Conservation (phyloP, 2,329 filamentous ascomycete genomes). For the Ophiostoma piceae region DNA sequence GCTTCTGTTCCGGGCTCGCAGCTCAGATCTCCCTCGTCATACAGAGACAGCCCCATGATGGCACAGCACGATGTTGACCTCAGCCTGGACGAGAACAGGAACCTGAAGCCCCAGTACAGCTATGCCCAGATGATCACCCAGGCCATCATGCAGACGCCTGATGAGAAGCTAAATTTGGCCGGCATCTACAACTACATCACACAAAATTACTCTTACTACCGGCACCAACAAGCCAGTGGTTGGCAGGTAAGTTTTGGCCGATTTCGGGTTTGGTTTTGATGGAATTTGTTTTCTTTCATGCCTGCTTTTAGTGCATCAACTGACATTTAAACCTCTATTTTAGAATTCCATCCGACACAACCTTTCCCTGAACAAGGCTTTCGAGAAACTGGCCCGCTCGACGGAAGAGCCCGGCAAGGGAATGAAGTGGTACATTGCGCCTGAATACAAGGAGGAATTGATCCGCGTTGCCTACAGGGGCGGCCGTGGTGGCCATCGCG, state of each 20-base stretch:
- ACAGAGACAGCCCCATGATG: conserved; percentile 39
- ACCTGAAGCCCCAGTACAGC: conserved; percentile 92
- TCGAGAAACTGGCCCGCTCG: conserved; percentile 85
- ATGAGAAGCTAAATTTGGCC: conserved; percentile 83
- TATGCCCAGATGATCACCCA: conserved; percentile 97
- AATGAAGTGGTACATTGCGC: conserved; percentile 96
- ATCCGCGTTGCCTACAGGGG: conserved; percentile 63
- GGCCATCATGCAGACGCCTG: conserved; percentile 79
- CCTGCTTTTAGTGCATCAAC: conserved; percentile 33
- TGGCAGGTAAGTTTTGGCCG: conserved; percentile 68
- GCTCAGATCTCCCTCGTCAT: conserved; percentile 38
- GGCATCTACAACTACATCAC: conserved; percentile 95
- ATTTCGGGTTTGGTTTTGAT: background rate
- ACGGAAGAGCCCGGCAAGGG: conserved; percentile 96
- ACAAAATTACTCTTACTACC: conserved; percentile 87
- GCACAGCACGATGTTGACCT: conserved; percentile 62
- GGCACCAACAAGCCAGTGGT: conserved; percentile 67
- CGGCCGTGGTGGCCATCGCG: conserved; percentile 58
- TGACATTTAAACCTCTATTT: background rate
- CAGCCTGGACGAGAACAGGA: conserved; percentile 75
- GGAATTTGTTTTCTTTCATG: conserved; percentile 23
- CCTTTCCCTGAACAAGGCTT: conserved; percentile 87
- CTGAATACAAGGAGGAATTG: conserved; percentile 81
- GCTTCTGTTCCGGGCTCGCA: conserved; percentile 30
- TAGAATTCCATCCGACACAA: conserved; percentile 94